phyloP scores from a whole-genome alignment of 176 grass and related monocot genomes.

The Aegilops longissima region DNA sequence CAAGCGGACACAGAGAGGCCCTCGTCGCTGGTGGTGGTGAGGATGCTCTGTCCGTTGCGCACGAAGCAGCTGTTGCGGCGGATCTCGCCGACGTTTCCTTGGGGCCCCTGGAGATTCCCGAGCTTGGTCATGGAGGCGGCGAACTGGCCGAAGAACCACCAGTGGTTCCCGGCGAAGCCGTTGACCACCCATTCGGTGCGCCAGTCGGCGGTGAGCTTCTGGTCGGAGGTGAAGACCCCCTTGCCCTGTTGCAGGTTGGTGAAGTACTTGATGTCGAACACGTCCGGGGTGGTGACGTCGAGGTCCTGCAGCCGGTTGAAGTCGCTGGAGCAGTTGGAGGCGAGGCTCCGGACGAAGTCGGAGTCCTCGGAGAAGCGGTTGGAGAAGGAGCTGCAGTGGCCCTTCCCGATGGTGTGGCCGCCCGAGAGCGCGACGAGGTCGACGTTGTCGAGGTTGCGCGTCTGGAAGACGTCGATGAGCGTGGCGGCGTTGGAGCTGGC shows the following conservation, averaged over 20 bases:
- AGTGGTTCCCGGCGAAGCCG: conserved; percentile 8
- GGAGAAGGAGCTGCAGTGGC: conserved; percentile 6
- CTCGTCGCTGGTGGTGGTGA: background rate
- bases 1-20: background rate
- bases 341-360: background rate
- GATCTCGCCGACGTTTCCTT: conserved; percentile 46
- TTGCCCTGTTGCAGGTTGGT: background rate
- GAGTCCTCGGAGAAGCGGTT: background rate
- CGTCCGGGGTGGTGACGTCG: conserved; percentile 4
- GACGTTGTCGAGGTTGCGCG: background rate
- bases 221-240: conserved; percentile 45
- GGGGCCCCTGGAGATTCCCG: conserved; percentile 25
- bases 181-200: background rate
- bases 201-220: background rate
- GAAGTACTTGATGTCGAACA: conserved; percentile 52
- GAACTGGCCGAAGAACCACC: conserved; percentile 56
- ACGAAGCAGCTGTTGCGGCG: conserved; percentile 22
- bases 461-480: background rate
- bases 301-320: background rate
- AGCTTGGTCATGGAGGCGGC: conserved; percentile 36
- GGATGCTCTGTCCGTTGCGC: conserved; percentile 10
- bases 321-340: background rate
- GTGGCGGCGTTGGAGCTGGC: background rate
- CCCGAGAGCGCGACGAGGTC: conserved; percentile 40
- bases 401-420: conserved; percentile 32